Evolutionary conservation across 805 yeast species (phyloP).

Genomic region (Lipomyces yamadae): DNA sequence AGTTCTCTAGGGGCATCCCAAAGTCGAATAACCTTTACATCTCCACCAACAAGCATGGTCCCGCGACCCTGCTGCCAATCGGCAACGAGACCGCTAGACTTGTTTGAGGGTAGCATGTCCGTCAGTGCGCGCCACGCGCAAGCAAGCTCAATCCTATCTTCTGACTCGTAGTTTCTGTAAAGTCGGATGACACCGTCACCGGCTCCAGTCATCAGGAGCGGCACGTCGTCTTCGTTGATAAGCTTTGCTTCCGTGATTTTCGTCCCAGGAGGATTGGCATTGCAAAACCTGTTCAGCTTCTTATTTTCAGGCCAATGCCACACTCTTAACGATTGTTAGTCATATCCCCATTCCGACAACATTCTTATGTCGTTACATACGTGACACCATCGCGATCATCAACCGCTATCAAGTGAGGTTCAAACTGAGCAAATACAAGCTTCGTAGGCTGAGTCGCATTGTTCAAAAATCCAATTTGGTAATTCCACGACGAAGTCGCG

Average conservation of each 20-base stretch:
- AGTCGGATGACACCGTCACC: constrained; percentile 93
- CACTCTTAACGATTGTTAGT: constrained; percentile 46
- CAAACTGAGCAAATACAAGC: constrained; percentile 86
- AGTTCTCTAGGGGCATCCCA: constrained; percentile 98
- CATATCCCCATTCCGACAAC: not conserved
- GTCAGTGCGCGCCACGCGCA: constrained; percentile 94
- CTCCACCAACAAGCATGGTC: constrained; percentile 88
- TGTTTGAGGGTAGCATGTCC: constrained; percentile 77
- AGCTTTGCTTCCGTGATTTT: constrained; percentile 84
- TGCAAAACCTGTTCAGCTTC: constrained; percentile 71
- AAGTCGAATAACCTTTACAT: constrained; percentile 83
- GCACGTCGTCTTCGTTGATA: constrained; percentile 89
- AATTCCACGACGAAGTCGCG: constrained; percentile 83
- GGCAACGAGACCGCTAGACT: constrained; percentile 79
- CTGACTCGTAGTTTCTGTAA: constrained; percentile 72
- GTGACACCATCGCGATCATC: constrained; percentile 84
- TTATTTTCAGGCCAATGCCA: constrained; percentile 81
- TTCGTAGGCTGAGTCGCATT: constrained; percentile 81
- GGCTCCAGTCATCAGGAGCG: constrained; percentile 83
- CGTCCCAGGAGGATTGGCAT: constrained; percentile 85
- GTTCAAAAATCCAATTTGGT: constrained; percentile 60
- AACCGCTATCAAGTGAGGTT: constrained; percentile 73
- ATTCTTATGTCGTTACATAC: not conserved
- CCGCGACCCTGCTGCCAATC: constrained; percentile 99
- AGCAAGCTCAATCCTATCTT: constrained; percentile 62